Base-by-base conservation (phyloP, 306 rosid genomes). In the Pterocarpus santalinus region DNA sequence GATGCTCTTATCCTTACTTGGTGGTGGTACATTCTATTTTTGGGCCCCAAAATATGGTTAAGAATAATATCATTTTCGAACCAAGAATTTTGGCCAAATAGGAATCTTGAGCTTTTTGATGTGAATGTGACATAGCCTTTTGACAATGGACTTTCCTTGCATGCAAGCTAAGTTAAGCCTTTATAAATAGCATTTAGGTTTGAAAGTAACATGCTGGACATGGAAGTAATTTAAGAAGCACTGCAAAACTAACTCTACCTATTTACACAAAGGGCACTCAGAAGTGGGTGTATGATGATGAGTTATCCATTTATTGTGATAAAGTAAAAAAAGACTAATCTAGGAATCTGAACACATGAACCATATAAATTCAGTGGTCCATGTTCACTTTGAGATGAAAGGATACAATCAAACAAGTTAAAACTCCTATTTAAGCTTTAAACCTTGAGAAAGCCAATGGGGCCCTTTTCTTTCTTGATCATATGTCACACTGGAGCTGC, bases 401-500 rank as follows among this genome's bases (percentile, higher is more conserved):
- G 38, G 39, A 49, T 60, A 71, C 56, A 72, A 83, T 53, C 69
- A 72, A 63, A 65, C 79, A 79, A 81, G 78, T 73, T 56, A 71
- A 79, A 81, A 51, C 80, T 83, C 61, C 76, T 90, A 86, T 77
- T 90, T 81, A 72, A 95, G 98, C 90, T 85, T 93, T 86, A 91
- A 88, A 65, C 96, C 90, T 85, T 93, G 96, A 79, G 92, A 80
- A 81, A 93, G 91, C 97, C 99, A 91, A 87, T 87, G 91, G 73
- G 94, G 89, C 66, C 88, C 86, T 77, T 88, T 90, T 80, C 90
- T 90, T 73, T 95, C 98, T 75, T 91, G 97, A 75, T 93, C 94
- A 76, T 83, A 88, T 49, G 95, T 90, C 13, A 93, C 97, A 79
- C 97, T 95, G 1, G 95, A 91, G 84, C 97, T 93, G 90, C 98